Evolutionary conservation across 2,329 filamentous ascomycete genomes (phyloP).

Genomic region (Trichoderma sp.): DNA sequence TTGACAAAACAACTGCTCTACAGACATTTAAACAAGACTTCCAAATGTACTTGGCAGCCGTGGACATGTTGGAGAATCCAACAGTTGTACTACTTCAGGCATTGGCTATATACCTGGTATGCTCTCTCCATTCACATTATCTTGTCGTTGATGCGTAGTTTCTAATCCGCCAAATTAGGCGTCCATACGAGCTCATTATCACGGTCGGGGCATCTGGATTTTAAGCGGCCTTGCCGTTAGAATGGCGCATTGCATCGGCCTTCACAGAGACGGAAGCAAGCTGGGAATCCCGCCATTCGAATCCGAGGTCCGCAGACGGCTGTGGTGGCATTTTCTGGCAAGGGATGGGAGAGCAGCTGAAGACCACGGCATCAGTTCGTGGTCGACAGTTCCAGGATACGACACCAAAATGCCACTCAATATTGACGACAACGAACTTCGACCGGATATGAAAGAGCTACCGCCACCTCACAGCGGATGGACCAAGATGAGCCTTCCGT

Average conservation of each 20-base stretch:
- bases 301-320: conserved; percentile 57
- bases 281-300: conserved; percentile 57
- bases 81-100: conserved; percentile 44
- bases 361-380: conserved; percentile 53
- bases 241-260: conserved; percentile 54
- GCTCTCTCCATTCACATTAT: neutral
- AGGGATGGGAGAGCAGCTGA: conserved; percentile 57
- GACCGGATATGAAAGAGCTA: conserved; percentile 44
- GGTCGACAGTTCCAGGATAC: conserved; percentile 26
- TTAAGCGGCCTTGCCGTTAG: conserved; percentile 51
- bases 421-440: conserved; percentile 52
- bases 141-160: neutral
- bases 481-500: conserved; percentile 60
- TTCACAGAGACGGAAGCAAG: conserved; percentile 55
- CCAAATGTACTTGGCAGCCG: conserved; percentile 45
- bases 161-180: conserved; percentile 31
- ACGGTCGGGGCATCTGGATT: conserved; percentile 44
- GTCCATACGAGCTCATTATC: conserved; percentile 41
- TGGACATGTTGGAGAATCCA: conserved; percentile 47
- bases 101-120: conserved; percentile 45
- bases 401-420: conserved; percentile 45
- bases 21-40: conserved; percentile 40
- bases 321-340: conserved; percentile 59
- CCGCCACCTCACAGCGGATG: conserved; percentile 53
- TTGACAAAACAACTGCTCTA: conserved; percentile 35